phyloP scores from a whole-genome alignment of 2,329 filamentous ascomycete genomes.

The Trichoderma brevicompactum region DNA sequence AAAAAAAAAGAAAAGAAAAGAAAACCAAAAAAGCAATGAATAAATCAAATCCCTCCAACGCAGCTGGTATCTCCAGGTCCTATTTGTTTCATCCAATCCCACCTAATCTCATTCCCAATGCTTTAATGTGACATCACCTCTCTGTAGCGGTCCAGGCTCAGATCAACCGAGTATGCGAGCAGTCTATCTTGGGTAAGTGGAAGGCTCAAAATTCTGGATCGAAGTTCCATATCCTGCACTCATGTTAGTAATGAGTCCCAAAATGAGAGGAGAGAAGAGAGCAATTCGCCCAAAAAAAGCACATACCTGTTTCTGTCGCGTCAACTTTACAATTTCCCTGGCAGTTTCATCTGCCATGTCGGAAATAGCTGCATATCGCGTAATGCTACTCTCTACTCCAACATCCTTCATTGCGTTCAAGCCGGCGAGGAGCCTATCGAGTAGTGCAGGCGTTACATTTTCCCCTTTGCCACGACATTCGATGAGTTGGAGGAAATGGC shows the following conservation, averaged over 20 bases:
- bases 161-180: slow-evolving; percentile 69
- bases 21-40: neutral
- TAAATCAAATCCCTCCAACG: slow-evolving; percentile 8
- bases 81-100: neutral
- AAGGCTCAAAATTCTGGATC: slow-evolving; percentile 56
- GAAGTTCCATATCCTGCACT: slow-evolving; percentile 44
- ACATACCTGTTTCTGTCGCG: slow-evolving; percentile 62
- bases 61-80: slow-evolving; percentile 12
- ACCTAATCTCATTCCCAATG: neutral
- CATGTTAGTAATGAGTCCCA: slow-evolving; percentile 18
- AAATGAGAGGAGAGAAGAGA: neutral
- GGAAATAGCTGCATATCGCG: slow-evolving; percentile 69
- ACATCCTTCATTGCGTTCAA: slow-evolving; percentile 59
- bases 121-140: slow-evolving; percentile 59
- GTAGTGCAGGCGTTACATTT: slow-evolving; percentile 48
- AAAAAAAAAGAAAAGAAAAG: neutral
- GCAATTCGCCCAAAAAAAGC: neutral
- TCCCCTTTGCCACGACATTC: slow-evolving; percentile 49
- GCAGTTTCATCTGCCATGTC: slow-evolving; percentile 81
- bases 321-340: slow-evolving; percentile 61
- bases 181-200: slow-evolving; percentile 75
- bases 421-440: slow-evolving; percentile 62
- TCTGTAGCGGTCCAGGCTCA: slow-evolving; percentile 71
- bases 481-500: slow-evolving; percentile 60
- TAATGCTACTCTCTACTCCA: slow-evolving; percentile 53